A percentile compares a stretch with the other conserved stretches of the same genome.
Conservation (phyloP, 805 yeast species). For the Starmera dryadoides region DNA sequence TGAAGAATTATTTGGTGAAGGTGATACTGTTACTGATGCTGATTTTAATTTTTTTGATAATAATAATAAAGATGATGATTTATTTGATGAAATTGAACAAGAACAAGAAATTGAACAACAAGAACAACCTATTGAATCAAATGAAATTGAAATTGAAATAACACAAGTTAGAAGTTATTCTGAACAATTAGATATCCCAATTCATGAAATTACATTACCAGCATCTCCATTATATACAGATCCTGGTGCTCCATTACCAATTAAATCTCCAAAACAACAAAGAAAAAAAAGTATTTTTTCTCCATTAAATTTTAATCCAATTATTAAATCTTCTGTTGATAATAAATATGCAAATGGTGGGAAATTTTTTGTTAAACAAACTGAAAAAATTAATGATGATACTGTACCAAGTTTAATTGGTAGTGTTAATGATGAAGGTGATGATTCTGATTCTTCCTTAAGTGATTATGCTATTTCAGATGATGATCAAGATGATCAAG, state of each 20-base stretch:
- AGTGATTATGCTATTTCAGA: slow-evolving; percentile 20
- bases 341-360: slow-evolving; percentile 88
- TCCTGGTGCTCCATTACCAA: slow-evolving; percentile 81
- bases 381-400: slow-evolving; percentile 17
- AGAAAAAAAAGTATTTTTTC: slow-evolving; percentile 63
- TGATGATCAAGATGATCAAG: slow-evolving; percentile 14
- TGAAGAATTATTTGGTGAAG: slow-evolving; percentile 26
- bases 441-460: slow-evolving; percentile 15
- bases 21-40: slow-evolving; percentile 18
- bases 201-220: slow-evolving; percentile 49
- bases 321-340: slow-evolving; percentile 69
- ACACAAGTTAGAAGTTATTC: background rate
- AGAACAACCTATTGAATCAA: background rate
- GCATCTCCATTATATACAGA: slow-evolving; percentile 56
- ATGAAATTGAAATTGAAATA: background rate
- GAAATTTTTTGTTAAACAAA: slow-evolving; percentile 55
- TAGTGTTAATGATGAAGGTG: slow-evolving; percentile 16
- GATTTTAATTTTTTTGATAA: slow-evolving; percentile 22
- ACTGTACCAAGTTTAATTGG: slow-evolving; percentile 10
- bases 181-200: slow-evolving; percentile 40
- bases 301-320: slow-evolving; percentile 75
- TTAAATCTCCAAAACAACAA: slow-evolving; percentile 36
- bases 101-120: background rate
- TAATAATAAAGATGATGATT: slow-evolving; percentile 6
- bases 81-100: slow-evolving; percentile 20